Base-by-base conservation (phyloP, 305 asterid genomes). In the Fraxinus nigra region DNA sequence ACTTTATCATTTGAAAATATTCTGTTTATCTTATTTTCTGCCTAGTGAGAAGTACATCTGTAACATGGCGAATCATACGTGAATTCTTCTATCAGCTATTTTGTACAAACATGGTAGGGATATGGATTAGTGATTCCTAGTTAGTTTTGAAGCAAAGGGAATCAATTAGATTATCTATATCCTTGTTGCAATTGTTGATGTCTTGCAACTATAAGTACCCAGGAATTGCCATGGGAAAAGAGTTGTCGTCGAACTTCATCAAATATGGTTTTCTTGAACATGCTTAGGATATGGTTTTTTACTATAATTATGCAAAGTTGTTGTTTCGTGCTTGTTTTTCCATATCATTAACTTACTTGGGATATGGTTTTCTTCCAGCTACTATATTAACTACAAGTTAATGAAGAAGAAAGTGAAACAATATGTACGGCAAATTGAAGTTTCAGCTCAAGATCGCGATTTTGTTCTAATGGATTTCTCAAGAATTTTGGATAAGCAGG, bases 381-480 rank as follows among this genome's bases (percentile, higher is more conserved):
- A 88, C 89, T 93, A 92, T 79, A 89, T 93, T 2, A 85, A 90
- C 89, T 92, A 93, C 90, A 93, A 93, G 92, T 84, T 93, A 74
- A 89, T 93, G 97, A 92, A 93, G 89, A 91, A 85, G 87, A 92
- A 91, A 81, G 94, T 93, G 84, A 93, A 89, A 87, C 93, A 88
- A 75, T 93, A 93, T 5, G 87, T 79, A 24, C 82, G 76, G 74
- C 92, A 90, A 85, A 87, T 92, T 48, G 92, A 90, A 33, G 83
- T 63, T 86, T 86, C 93, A 1, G 85, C 80, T 38, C 84, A 86
- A 43, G 85, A 90, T 78, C 94, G 88, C 0, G 90, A 91, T 1
- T 32, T 18, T 70, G 76, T 92, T 82, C 90, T 92, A 82, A 90
- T 82, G 88, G 98, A 93, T 82, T 93, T 92, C 79, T 89, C 97